phyloP scores from a whole-genome alignment of 306 rosid species.

The Cicer arietinum region DNA sequence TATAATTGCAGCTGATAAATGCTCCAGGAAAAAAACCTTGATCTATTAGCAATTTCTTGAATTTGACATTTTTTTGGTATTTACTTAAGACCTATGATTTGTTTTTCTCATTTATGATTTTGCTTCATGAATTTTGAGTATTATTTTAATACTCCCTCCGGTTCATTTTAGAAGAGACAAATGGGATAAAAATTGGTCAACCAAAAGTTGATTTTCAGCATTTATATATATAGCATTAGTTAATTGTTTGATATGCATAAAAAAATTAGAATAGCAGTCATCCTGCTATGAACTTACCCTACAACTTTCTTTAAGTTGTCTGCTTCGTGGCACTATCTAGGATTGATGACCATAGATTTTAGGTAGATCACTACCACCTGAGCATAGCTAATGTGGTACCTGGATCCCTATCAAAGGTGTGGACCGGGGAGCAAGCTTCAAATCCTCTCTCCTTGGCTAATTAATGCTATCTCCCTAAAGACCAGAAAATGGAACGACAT shows the following conservation, averaged over 20 bases:
- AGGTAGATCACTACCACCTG: too few species aligned
- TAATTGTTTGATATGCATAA: too few species aligned
- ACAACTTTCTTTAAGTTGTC: too few species aligned
- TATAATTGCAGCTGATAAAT: not conserved
- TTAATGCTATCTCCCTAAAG: conserved; percentile 18
- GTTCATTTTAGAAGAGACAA: too few species aligned
- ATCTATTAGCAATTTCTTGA: not conserved
- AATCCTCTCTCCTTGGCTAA: not conserved
- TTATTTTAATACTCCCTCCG: too few species aligned
- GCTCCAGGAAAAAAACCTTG: not conserved
- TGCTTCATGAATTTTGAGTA: not conserved
- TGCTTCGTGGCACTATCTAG: too few species aligned
- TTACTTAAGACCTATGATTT: not conserved
- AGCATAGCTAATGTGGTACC: not conserved
- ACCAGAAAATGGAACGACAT: not conserved
- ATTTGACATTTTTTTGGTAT: not conserved
- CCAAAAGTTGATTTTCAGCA: too few species aligned
- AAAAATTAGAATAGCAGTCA: too few species aligned
- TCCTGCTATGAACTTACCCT: too few species aligned
- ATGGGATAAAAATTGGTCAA: too few species aligned
- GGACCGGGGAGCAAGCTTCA: not conserved
- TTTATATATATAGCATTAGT: too few species aligned
- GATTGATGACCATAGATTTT: too few species aligned
- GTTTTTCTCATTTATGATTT: not conserved
- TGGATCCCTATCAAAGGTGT: not conserved